These are phyloP conservation scores for Mycosphaerella sp. DNA, from an alignment of 2,329 filamentous ascomycete species.

Conservation along the genomic window DNA sequence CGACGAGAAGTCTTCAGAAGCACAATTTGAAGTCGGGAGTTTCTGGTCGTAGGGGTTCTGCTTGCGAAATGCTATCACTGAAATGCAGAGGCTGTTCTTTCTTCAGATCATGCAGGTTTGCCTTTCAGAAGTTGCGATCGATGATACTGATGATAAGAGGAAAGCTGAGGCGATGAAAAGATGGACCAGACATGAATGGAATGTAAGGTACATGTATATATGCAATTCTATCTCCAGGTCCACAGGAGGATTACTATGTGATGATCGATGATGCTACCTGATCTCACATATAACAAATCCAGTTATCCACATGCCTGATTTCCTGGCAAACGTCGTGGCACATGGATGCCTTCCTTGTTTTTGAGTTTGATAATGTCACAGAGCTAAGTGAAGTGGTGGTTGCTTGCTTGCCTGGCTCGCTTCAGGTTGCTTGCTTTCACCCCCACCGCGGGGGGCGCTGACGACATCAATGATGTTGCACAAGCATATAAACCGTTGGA, in stretches of 20 bases:
- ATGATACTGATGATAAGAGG: too few species aligned
- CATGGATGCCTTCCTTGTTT: slow-evolving; percentile 6
- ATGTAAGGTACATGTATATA: too few species aligned
- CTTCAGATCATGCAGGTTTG: too few species aligned
- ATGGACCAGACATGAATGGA: too few species aligned
- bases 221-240: too few species aligned
- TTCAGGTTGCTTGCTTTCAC: neutral
- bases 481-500: neutral
- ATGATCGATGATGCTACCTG: slow-evolving; percentile 1
- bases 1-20: too few species aligned
- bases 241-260: neutral
- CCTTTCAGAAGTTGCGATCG: too few species aligned
- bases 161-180: too few species aligned
- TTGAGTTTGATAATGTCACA: slow-evolving; percentile 1
- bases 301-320: neutral
- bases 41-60: too few species aligned
- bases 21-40: too few species aligned
- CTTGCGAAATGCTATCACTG: too few species aligned
- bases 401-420: neutral
- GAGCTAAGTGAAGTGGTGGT: neutral
- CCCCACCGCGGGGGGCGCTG: neutral
- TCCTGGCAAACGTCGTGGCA: neutral
- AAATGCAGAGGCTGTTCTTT: too few species aligned
- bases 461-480: neutral
- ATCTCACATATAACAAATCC: neutral